Conservation (phyloP, 2,329 filamentous ascomycete species). For the Fusarium sp. region DNA sequence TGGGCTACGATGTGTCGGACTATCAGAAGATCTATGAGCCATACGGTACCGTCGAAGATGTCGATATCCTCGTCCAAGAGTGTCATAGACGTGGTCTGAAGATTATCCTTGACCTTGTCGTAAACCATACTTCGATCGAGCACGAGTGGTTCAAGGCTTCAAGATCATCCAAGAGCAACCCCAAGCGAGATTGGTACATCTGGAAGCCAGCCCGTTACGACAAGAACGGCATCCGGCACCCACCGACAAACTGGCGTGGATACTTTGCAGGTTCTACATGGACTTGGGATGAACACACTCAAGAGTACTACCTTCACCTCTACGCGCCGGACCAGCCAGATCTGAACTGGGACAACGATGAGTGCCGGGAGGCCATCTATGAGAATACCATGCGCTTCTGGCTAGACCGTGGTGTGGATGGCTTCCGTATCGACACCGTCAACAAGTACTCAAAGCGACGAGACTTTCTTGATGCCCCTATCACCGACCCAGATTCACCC, state of each 20-base stretch:
- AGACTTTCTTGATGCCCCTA: slow-evolving; percentile 62
- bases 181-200: slow-evolving; percentile 66
- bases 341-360: slow-evolving; percentile 80
- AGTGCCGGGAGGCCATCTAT: slow-evolving; percentile 67
- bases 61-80: slow-evolving; percentile 69
- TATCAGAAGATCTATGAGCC: slow-evolving; percentile 57
- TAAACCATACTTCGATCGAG: slow-evolving; percentile 48
- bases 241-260: slow-evolving; percentile 58
- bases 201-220: slow-evolving; percentile 55
- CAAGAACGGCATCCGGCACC: slow-evolving; percentile 55
- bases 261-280: slow-evolving; percentile 62
- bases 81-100: slow-evolving; percentile 57
- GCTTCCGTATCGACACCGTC: slow-evolving; percentile 77
- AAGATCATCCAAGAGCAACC: slow-evolving; percentile 57
- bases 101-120: slow-evolving; percentile 42
- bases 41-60: slow-evolving; percentile 74
- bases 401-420: slow-evolving; percentile 75
- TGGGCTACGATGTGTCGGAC: slow-evolving; percentile 74
- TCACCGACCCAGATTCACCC: slow-evolving; percentile 50
- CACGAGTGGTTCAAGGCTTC: slow-evolving; percentile 70
- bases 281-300: slow-evolving; percentile 73
- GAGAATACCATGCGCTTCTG: slow-evolving; percentile 78
- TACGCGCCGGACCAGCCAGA: slow-evolving; percentile 74
- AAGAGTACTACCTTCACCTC: slow-evolving; percentile 80
- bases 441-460: slow-evolving; percentile 65